Base-by-base conservation (phyloP, 495 filamentous ascomycete genomes). In the Massariosphaeria phaeospora region DNA sequence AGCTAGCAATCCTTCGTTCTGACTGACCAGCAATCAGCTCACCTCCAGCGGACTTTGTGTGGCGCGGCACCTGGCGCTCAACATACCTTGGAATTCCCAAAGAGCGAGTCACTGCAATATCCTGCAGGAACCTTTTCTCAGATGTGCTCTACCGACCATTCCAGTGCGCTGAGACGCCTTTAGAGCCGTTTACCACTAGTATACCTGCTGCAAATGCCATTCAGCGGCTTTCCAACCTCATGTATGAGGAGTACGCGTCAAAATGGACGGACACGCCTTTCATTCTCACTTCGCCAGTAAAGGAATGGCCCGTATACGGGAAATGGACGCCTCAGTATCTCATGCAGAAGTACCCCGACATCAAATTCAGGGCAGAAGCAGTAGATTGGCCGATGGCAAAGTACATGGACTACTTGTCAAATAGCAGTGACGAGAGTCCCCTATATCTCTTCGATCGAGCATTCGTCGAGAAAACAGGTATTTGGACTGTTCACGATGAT, bases 121-220 rank as follows among this genome's bases (percentile, higher is more conserved):
- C 81, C 41, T 95, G 91, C 65, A 79, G 78, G 21, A 80, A 81
- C 62, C 78, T 98, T n/a, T 97, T 84, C 70, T 95, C 93, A 10
- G 93, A 98, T 70, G 78, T 84, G 25, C 77, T 98, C 11, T 86
- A 96, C 69, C 86, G 91, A 12, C 93, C 93, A 0, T 96, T 94
- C 67, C 84, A 85, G 61, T 96, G 93, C 72, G 84, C 89, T 21
- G 79, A 96, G 56, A 83, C 86, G 23, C 67, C 79, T 0, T 65
- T 95, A 27, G 59, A 67, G 8, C 82, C 80, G 8, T 96, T 83
- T 67, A 76, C 79, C 11, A 73, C 72, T 3, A 79, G 81, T 30
- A 95, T 97, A 23, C 90, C 90, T 1, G 23, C 66, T 2, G 68
- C 71, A 35, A 96, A 96, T 67, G 70, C 81, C 44, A 94, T 98